phyloP scores from a whole-genome alignment of 176 grass and related monocot genomes.

The Carex myosuroides region DNA sequence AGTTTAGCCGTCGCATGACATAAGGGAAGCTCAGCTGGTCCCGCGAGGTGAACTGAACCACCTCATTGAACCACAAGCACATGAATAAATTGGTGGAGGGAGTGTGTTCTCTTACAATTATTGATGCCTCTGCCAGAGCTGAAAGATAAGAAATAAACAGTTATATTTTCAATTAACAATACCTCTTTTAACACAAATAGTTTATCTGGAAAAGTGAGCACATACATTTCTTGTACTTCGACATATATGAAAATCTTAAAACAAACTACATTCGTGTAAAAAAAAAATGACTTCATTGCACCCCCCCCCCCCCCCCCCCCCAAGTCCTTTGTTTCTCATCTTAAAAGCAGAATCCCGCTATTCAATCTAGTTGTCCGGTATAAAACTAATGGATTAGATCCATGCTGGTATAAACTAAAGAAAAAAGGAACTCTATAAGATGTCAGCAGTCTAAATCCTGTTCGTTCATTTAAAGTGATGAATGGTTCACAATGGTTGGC shows the following conservation, averaged over 20 bases:
- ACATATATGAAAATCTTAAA: not conserved
- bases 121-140: conserved; percentile 80
- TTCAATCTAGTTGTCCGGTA: not conserved
- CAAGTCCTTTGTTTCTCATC: not conserved
- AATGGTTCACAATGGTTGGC: not conserved
- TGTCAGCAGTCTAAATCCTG: not conserved
- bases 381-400: not conserved
- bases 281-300: not conserved
- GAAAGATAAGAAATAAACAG: conserved; percentile 29
- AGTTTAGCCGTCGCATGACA: conserved; percentile 41
- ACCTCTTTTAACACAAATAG: not conserved
- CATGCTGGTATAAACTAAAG: not conserved
- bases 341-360: not conserved
- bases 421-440: not conserved
- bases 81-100: conserved; percentile 75
- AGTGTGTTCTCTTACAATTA: conserved; percentile 77
- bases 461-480: not conserved
- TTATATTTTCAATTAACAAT: not conserved
- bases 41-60: conserved; percentile 66
- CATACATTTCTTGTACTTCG: not conserved
- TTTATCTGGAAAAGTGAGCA: not conserved
- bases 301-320: not conserved
- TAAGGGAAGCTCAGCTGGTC: conserved; percentile 98
- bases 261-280: not conserved
- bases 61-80: conserved; percentile 96